Conservation (phyloP, 441 rosid genomes). For the Pelargonium citronellum region DNA sequence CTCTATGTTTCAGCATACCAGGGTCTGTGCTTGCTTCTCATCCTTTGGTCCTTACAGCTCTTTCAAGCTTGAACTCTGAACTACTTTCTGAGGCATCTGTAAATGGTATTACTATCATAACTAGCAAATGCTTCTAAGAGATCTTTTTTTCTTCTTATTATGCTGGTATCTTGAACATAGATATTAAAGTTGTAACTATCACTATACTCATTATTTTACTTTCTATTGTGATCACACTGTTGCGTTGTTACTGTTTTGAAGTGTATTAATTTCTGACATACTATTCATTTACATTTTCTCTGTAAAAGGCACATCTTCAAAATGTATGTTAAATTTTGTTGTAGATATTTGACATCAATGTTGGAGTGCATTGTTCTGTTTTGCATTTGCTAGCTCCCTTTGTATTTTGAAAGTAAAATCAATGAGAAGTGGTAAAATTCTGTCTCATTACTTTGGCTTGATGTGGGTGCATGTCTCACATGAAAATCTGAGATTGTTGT, state of each 20-base stretch:
- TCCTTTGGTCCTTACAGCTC: conserved; percentile 82
- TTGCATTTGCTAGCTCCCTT: not conserved
- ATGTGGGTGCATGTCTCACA: no score
- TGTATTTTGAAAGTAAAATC: no score
- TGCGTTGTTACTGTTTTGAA: not conserved
- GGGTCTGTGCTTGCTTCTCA: conserved; percentile 88
- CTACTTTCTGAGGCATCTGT: conserved; percentile 94
- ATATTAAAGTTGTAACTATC: not conserved
- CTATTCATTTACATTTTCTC: not conserved
- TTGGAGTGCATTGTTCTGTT: not conserved
- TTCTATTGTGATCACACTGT: conserved; percentile 1
- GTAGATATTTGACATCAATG: not conserved
- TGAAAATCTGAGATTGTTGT: no score
- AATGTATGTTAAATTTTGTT: not conserved
- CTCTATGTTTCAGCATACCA: conserved; percentile 64
- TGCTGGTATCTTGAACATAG: not conserved
- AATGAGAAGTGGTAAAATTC: no score
- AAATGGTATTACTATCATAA: conserved; percentile 56
- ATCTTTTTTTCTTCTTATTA: not conserved
- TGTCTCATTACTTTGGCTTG: no score
- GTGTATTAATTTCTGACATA: not conserved
- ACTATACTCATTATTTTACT: not conserved
- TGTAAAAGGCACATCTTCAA: not conserved
- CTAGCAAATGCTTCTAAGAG: conserved; percentile 16
- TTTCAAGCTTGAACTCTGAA: conserved; percentile 82